Percentiles rank a stretch among this genome's conserved stretches.
Evolutionary conservation across 1,139 yeast species (phyloP).

Genomic region (Kodamaea fungicola): DNA sequence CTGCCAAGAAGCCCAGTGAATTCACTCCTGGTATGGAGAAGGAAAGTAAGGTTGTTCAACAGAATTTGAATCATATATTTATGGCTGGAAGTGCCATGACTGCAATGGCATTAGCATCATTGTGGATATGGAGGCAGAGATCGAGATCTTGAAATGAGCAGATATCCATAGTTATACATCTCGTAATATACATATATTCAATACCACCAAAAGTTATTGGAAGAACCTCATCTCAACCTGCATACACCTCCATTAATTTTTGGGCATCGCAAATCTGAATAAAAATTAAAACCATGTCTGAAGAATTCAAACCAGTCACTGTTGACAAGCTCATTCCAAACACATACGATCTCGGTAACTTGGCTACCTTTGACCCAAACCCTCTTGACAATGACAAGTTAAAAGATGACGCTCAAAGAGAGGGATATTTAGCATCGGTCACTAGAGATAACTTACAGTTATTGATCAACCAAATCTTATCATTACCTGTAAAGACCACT

Average conservation of each 20-base stretch:
- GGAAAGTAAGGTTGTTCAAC: constrained; percentile 39
- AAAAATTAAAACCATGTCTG: constrained; percentile 16
- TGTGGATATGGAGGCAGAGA: constrained; percentile 60
- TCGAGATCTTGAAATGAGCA: too few species aligned
- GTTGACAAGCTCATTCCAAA: constrained; percentile 90
- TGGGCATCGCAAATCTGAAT: constrained; percentile 7
- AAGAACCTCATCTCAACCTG: constrained; percentile 6
- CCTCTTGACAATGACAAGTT: constrained; percentile 66
- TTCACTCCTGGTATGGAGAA: constrained; percentile 82
- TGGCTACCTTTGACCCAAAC: constrained; percentile 82
- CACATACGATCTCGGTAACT: constrained; percentile 78
- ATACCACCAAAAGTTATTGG: too few species aligned
- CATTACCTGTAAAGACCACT: constrained; percentile 83
- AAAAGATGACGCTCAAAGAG: constrained; percentile 51
- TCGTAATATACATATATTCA: too few species aligned
- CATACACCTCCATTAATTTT: not conserved
- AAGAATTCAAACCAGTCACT: constrained; percentile 60
- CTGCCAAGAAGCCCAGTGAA: constrained; percentile 72
- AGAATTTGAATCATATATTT: constrained; percentile 35
- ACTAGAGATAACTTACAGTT: constrained; percentile 93
- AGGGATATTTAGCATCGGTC: constrained; percentile 59
- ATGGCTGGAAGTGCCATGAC: constrained; percentile 68
- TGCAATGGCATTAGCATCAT: constrained; percentile 54
- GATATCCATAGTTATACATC: too few species aligned
- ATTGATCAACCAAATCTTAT: constrained; percentile 82